Evolutionary conservation across 2,329 filamentous ascomycete species (phyloP).

Genomic region (Chrysosphaeria jannelii): DNA sequence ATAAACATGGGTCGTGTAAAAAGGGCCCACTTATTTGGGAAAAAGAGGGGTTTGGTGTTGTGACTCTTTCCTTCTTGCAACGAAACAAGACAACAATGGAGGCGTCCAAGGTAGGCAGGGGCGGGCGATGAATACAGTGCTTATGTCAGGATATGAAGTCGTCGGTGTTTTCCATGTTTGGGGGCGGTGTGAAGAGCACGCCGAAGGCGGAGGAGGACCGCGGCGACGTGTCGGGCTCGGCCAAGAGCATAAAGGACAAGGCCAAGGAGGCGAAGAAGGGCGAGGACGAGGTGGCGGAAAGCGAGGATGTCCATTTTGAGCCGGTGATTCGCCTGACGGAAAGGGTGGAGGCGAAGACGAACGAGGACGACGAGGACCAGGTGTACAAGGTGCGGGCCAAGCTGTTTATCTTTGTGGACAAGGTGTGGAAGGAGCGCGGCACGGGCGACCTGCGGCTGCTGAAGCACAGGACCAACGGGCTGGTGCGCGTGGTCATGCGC

Average conservation of each 20-base stretch:
- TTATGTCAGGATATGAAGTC: constrained; percentile 10
- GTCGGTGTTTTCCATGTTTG: constrained; percentile 92
- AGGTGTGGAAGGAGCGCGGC: constrained; percentile 93
- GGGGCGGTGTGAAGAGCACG: constrained; percentile 88
- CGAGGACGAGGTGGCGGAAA: constrained; percentile 57
- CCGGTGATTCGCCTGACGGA: constrained; percentile 88
- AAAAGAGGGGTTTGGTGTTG: too few relatives aligned
- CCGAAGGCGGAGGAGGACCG: constrained; percentile 67
- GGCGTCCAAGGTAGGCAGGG: too few relatives aligned
- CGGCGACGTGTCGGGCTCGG: constrained; percentile 66
- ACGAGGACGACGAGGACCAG: constrained; percentile 94
- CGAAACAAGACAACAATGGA: too few relatives aligned
- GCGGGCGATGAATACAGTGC: too few relatives aligned
- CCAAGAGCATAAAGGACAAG: constrained; percentile 44
- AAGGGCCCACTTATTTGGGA: too few relatives aligned
- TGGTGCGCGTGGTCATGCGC: constrained; percentile 94
- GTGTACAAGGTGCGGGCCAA: constrained; percentile 99
- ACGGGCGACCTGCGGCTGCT: constrained; percentile 87
- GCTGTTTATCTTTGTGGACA: constrained; percentile 92
- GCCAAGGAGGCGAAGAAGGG: constrained; percentile 8
- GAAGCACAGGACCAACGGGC: constrained; percentile 97
- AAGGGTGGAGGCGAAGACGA: constrained; percentile 90
- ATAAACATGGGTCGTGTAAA: too few relatives aligned
- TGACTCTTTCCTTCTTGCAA: too few relatives aligned
- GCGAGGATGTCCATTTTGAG: constrained; percentile 87